Evolutionary conservation across 2,329 filamentous ascomycete species (phyloP).

Genomic region (Colletotrichum scovillei): DNA sequence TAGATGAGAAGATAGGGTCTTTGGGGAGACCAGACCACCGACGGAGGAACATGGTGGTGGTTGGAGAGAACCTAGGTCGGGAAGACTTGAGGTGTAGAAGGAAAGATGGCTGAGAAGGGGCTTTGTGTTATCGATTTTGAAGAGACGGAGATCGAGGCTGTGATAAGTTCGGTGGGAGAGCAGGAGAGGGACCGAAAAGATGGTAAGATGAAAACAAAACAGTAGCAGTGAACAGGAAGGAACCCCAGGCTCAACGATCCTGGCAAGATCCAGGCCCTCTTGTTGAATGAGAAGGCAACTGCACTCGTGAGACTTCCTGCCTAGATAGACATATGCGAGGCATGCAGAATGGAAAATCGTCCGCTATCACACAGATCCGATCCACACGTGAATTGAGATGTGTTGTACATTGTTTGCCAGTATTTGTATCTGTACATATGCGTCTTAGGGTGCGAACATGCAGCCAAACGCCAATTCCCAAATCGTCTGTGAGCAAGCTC

Average conservation of each 20-base stretch:
- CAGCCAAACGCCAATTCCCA: slow-evolving; percentile 9
- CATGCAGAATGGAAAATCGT: neutral
- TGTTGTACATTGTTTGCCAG: slow-evolving; percentile 19
- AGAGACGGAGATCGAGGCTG: neutral
- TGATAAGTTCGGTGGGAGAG: neutral
- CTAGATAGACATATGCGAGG: neutral
- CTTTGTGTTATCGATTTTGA: neutral
- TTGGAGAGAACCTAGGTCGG: no score
- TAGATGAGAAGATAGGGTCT: slow-evolving; percentile 73
- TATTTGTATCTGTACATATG: slow-evolving; percentile 19
- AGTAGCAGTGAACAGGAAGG: neutral
- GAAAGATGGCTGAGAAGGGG: neutral
- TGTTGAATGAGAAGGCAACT: neutral
- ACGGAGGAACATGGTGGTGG: slow-evolving; percentile 78
- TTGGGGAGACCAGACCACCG: slow-evolving; percentile 74
- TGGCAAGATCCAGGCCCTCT: no score
- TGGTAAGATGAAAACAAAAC: neutral
- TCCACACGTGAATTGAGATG: neutral
- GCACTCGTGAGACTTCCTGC: neutral
- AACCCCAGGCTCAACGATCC: no score
- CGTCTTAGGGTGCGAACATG: neutral
- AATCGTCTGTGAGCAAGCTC: neutral
- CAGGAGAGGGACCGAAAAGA: neutral
- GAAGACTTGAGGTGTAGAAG: no score
- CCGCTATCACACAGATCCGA: neutral